phyloP scores from a whole-genome alignment of 495 filamentous ascomycete species.

The Usnea hakonensis region DNA sequence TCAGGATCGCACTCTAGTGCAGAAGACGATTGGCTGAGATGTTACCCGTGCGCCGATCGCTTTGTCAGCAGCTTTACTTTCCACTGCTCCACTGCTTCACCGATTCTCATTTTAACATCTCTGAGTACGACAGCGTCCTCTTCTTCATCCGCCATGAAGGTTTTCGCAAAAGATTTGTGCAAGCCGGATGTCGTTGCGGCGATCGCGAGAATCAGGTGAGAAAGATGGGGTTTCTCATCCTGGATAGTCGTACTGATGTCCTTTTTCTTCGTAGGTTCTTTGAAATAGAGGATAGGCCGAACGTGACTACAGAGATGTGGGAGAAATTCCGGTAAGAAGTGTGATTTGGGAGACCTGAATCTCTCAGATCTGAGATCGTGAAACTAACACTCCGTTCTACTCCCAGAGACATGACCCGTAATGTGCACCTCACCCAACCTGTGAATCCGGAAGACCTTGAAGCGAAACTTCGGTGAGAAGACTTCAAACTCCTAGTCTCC shows the following conservation, averaged over 20 bases:
- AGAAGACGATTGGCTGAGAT: no score
- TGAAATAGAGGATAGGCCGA: no score
- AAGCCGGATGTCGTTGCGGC: background rate
- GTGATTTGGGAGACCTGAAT: slow-evolving; percentile 3
- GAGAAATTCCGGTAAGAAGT: slow-evolving; percentile 7
- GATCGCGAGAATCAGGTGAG: slow-evolving; percentile 5
- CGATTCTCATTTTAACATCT: background rate
- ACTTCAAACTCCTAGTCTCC: background rate
- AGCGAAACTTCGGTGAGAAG: no score
- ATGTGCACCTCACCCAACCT: background rate
- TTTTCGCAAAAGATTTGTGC: slow-evolving; percentile 2
- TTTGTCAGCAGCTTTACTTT: no score
- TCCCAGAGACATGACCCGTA: slow-evolving; percentile 1
- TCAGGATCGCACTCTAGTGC: no score
- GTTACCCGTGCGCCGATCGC: no score
- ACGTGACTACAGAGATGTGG: slow-evolving; percentile 4
- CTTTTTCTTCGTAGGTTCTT: slow-evolving; percentile 3
- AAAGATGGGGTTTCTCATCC: slow-evolving; percentile 1
- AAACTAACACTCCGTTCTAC: background rate
- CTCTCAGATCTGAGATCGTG: slow-evolving; percentile 4
- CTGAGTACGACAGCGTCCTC: background rate
- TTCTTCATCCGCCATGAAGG: background rate
- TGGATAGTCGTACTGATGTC: background rate
- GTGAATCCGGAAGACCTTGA: background rate
- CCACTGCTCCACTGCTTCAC: background rate